Conservation (phyloP, 176 grass and related monocot species). For the maize (Zea mays) region DNA sequence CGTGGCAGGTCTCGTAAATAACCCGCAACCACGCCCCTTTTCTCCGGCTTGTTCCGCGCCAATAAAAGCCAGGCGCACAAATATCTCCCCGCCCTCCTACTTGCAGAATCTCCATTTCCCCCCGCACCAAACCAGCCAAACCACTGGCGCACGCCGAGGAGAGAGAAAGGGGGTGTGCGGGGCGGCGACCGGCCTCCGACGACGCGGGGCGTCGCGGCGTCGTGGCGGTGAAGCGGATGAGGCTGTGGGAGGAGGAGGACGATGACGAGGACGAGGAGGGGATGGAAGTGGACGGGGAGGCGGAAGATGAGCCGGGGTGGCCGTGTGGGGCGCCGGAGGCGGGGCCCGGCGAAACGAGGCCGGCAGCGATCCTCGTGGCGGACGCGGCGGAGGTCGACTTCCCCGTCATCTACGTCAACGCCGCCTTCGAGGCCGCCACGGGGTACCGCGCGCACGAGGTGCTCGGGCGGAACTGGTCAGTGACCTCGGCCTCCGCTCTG, state of each 20-base stretch:
- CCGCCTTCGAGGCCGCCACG: slow-evolving; percentile 86
- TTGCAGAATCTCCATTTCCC: not conserved
- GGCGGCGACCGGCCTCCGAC: not conserved
- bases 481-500: not conserved
- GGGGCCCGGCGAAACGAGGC: not conserved
- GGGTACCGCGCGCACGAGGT: slow-evolving; percentile 96
- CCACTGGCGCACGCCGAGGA: not conserved
- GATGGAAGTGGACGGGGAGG: slow-evolving; percentile 33
- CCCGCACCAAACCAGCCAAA: not conserved
- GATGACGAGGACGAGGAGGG: slow-evolving; percentile 13
- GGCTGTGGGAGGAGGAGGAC: slow-evolving; percentile 43
- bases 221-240: slow-evolving; percentile 61
- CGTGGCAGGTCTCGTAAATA: slow-evolving; percentile 42
- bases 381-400: slow-evolving; percentile 81
- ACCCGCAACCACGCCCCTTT: not conserved
- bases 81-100: slow-evolving; percentile 29
- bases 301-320: not conserved
- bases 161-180: not conserved
- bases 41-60: not conserved
- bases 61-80: slow-evolving; percentile 4
- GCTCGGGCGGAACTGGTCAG: slow-evolving; percentile 93
- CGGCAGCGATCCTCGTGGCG: slow-evolving; percentile 72
- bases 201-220: not conserved
- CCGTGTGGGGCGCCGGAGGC: slow-evolving; percentile 28
- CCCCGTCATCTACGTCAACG: slow-evolving; percentile 96